Conservation (phyloP, 495 filamentous ascomycete genomes). For the Pyrenula aspistea region DNA sequence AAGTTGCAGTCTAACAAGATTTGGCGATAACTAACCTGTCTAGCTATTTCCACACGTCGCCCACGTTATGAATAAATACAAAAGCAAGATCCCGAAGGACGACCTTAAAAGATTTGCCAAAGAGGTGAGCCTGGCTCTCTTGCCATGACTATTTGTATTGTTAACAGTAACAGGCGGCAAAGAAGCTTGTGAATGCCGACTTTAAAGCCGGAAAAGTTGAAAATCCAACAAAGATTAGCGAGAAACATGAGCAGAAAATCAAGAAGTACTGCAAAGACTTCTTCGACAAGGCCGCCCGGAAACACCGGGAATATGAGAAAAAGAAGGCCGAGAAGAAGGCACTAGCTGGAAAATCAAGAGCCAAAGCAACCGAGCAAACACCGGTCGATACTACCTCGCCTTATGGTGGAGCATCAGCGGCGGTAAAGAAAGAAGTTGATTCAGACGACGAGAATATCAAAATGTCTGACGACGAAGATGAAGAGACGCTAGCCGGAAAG, state of each 20-base stretch:
- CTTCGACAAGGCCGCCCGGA: conserved; percentile 72
- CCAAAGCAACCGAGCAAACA: conserved; percentile 17
- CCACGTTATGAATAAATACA: conserved; percentile 74
- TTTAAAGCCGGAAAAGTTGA: conserved; percentile 76
- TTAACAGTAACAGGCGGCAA: conserved; percentile 40
- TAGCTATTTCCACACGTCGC: conserved; percentile 77
- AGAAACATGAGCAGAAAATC: conserved; percentile 68
- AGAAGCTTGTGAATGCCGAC: conserved; percentile 79
- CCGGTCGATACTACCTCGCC: neutral
- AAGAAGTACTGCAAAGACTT: conserved; percentile 71
- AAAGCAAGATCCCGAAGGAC: conserved; percentile 70
- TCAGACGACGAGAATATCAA: conserved; percentile 31
- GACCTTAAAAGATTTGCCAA: conserved; percentile 80
- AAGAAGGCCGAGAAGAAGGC: conserved; percentile 41
- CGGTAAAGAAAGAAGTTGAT: conserved; percentile 8
- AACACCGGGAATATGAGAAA: conserved; percentile 58
- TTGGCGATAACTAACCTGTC: neutral
- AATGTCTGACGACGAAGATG: conserved; percentile 45
- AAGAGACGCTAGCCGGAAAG: conserved; percentile 19
- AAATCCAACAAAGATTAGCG: conserved; percentile 68
- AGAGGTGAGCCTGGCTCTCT: conserved; percentile 41
- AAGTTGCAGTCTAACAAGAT: conserved; percentile 15
- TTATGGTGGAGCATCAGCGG: conserved; percentile 14
- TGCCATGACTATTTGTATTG: neutral
- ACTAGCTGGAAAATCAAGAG: conserved; percentile 8